phyloP scores from a whole-genome alignment of 192 early-diverging fungal species.

The Chytriomyces sp. region DNA sequence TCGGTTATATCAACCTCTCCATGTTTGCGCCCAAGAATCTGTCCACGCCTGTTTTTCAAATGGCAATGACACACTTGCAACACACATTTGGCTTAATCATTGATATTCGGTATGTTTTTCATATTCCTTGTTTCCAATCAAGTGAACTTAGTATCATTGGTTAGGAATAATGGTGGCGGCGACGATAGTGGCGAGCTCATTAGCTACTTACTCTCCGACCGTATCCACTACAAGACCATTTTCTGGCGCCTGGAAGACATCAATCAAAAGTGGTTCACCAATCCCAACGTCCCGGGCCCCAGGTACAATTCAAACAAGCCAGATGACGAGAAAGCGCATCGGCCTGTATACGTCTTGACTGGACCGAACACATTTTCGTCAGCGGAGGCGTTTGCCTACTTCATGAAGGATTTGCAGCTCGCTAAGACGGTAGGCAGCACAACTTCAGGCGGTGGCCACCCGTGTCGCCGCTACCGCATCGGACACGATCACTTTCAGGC shows the following conservation, averaged over 20 bases:
- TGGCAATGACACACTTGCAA: slow-evolving; percentile 7
- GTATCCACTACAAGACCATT: background rate
- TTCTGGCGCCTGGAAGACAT: background rate
- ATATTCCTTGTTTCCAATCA: slow-evolving; percentile 19
- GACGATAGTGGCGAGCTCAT: background rate
- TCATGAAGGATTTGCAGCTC: slow-evolving; percentile 16
- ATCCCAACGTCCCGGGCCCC: background rate
- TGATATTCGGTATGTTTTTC: slow-evolving; percentile 19
- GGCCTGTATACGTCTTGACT: background rate
- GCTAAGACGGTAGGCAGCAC: slow-evolving; percentile 20
- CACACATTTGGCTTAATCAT: slow-evolving; percentile 27
- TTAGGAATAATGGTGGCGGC: background rate
- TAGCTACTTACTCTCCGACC: background rate
- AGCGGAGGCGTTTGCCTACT: slow-evolving; percentile 1
- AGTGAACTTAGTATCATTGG: slow-evolving; percentile 17
- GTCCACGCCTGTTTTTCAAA: background rate
- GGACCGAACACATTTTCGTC: background rate
- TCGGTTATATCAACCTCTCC: slow-evolving; percentile 23
- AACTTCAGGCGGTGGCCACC: slow-evolving; percentile 27
- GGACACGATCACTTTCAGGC: slow-evolving; percentile 35
- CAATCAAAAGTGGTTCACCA: background rate
- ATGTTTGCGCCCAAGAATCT: background rate
- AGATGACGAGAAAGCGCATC: background rate
- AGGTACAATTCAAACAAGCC: background rate
- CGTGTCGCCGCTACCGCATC: background rate